Base-by-base conservation (phyloP, 495 filamentous ascomycete genomes). In the Aspergillus sparsus region DNA sequence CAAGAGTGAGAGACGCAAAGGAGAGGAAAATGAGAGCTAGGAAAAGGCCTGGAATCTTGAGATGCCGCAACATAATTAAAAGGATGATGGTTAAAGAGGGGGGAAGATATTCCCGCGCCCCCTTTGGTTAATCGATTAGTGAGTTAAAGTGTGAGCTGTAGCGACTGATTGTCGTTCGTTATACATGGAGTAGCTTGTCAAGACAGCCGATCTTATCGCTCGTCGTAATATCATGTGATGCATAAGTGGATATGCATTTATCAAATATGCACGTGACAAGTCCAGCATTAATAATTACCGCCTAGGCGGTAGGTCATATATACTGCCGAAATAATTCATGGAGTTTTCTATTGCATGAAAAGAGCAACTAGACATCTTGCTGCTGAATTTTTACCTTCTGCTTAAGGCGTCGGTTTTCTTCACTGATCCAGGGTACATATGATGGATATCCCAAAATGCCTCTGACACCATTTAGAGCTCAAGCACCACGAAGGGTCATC, bases 401-500 rank as follows among this genome's bases (percentile, higher is more conserved):
- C 52, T 5, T 16, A 32, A 41, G 34, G 15, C 18, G 6, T 35
- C n/a, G 31, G 50, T 39, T 16, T 27, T 2, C 8, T 18, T 41
- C 41, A 49, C 44, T 39, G 49, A 33, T 45, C 33, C 34, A 35
- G 50, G 47, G 57, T 59, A 50, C 55, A 35, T 62, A 55, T 49
- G 46, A 54, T 65, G 55, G 55, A 41, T 62, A 44, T 16, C 65
- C 51, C 60, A 65, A 27, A 49, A 70, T 68, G 63, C 60, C 64
- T 54, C 63, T 72, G 67, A 66, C 66, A 55, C 45, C 68, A 39
- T 58, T 56, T 12, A 71, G 62, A 62, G 67, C 63, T 61, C 53
- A 63, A 62, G 56, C 60, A 27, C 49, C 67, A 41, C 69, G 65
- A 42, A 57, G 61, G 39, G 53, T 68, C 16, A 49, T 64, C 6